Evolutionary conservation across 352 stramenopile genomes (phyloP).

Genomic region (Stramenopiles sp.): DNA sequence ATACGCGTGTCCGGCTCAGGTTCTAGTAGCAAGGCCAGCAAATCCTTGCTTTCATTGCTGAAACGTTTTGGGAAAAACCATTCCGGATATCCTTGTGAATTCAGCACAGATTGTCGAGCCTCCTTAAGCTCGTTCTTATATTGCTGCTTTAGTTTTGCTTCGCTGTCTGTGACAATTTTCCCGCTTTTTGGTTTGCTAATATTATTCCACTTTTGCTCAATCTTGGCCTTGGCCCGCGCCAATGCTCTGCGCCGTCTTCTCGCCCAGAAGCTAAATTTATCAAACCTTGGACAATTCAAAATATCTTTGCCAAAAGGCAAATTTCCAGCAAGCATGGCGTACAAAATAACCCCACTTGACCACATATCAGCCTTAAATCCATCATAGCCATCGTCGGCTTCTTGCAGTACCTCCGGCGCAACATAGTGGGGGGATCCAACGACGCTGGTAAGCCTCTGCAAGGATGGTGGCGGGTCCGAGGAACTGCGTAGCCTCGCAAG

Average conservation of each 20-base stretch:
- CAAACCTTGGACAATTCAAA: slow-evolving; percentile 70
- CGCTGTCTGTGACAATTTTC: no score
- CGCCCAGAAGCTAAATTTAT: slow-evolving; percentile 77
- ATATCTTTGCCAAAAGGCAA: slow-evolving; percentile 56
- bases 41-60: slow-evolving; percentile 42
- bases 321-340: not conserved
- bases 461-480: no score
- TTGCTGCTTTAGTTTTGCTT: no score
- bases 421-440: no score
- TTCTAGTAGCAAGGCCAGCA: slow-evolving; percentile 50
- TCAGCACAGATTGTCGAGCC: slow-evolving; percentile 7
- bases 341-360: not conserved
- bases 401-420: not conserved
- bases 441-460: no score
- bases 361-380: not conserved
- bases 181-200: slow-evolving; percentile 40
- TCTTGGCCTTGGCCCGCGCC: slow-evolving; percentile 42
- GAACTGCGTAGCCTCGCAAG: no score
- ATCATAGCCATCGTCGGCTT: not conserved
- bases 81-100: slow-evolving; percentile 35
- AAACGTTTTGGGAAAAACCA: slow-evolving; percentile 59
- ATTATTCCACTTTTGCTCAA: slow-evolving; percentile 32
- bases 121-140: not conserved
- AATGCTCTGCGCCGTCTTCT: slow-evolving; percentile 47
- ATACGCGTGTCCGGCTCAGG: slow-evolving; percentile 48